Percentiles rank a stretch among this genome's conserved stretches.
Conservation (phyloP, 176 grass and related monocot species). For the Hsuehochloa calcarea region DNA sequence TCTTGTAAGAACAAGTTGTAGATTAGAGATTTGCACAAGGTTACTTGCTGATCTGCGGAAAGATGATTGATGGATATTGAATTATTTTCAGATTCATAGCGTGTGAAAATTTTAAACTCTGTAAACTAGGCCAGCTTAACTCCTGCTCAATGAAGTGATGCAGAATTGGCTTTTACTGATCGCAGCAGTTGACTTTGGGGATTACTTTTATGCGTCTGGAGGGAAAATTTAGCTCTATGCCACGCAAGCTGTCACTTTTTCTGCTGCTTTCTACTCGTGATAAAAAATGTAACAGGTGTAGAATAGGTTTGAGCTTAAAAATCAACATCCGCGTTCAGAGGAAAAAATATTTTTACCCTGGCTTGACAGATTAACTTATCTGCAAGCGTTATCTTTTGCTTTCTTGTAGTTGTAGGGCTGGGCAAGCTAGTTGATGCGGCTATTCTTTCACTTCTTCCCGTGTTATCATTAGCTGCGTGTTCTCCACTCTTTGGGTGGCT, state of each 20-base stretch:
- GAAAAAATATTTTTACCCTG: background rate
- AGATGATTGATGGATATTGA: background rate
- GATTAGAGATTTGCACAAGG: background rate
- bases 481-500: too few relatives aligned
- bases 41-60: background rate
- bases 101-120: background rate
- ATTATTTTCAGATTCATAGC: background rate
- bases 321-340: background rate
- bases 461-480: background rate
- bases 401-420: conserved; percentile 28
- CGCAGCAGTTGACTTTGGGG: background rate
- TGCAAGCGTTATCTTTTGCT: background rate
- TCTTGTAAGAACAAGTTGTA: background rate
- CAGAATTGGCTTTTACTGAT: background rate
- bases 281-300: background rate
- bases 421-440: background rate
- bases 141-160: background rate
- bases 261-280: background rate
- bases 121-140: background rate
- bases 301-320: background rate
- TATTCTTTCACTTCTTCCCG: background rate
- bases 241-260: background rate
- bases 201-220: background rate
- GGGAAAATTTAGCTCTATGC: background rate
- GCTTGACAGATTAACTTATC: background rate